Evolutionary conservation across 2,329 filamentous ascomycete genomes (phyloP).

Genomic region (Aspergillus sp.): DNA sequence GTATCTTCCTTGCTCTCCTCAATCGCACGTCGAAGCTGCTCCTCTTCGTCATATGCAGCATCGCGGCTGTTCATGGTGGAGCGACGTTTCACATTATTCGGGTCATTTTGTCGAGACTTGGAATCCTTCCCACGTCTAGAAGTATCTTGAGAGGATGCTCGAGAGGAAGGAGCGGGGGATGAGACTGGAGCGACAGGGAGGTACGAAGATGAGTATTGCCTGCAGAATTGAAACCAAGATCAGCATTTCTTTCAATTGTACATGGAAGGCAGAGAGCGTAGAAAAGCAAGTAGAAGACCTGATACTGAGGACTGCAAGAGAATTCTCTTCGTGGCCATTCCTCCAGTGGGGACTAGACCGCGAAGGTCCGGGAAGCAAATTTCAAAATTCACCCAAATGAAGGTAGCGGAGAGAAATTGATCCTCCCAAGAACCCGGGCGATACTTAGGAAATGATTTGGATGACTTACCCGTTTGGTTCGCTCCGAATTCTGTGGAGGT

Average conservation of each 20-base stretch:
- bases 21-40: slow-evolving; percentile 80
- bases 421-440: neutral
- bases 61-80: slow-evolving; percentile 97
- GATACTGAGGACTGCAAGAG: neutral
- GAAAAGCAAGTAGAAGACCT: neutral
- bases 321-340: too few species aligned
- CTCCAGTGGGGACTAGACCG: too few species aligned
- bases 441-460: neutral
- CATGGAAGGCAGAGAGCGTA: neutral
- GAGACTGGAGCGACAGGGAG: slow-evolving; percentile 53
- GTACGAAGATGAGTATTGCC: slow-evolving; percentile 60
- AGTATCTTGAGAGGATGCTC: slow-evolving; percentile 37
- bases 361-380: too few species aligned
- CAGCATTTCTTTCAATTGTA: slow-evolving; percentile 5
- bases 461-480: slow-evolving; percentile 76
- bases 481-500: slow-evolving; percentile 78
- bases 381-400: neutral
- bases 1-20: slow-evolving; percentile 90
- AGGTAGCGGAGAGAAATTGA: neutral
- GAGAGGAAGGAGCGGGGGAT: slow-evolving; percentile 39
- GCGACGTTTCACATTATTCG: slow-evolving; percentile 70
- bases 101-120: slow-evolving; percentile 47
- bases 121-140: slow-evolving; percentile 36
- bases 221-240: slow-evolving; percentile 35
- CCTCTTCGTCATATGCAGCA: slow-evolving; percentile 92